Percentiles rank a stretch among this genome's conserved stretches.
Conservation (phyloP, 495 filamentous ascomycete species). For the Staphylotrichum tortipilum region DNA sequence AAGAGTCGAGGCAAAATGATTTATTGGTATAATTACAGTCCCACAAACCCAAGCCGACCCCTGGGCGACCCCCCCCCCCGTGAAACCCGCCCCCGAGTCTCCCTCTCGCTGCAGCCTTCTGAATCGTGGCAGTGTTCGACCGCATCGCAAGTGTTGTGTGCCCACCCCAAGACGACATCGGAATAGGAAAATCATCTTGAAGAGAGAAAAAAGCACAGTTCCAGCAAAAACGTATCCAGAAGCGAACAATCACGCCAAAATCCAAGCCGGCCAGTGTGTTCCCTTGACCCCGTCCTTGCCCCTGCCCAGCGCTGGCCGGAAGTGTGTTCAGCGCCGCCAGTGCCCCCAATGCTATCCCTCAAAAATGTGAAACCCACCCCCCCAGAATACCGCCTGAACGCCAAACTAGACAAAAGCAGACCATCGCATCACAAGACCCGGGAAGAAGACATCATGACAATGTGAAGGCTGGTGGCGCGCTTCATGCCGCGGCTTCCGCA, state of each 20-base stretch:
- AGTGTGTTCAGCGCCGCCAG: too few relatives aligned
- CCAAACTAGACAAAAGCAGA: conserved; percentile 12
- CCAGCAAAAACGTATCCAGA: not conserved
- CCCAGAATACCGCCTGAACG: conserved; percentile 12
- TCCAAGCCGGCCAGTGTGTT: conserved; percentile 1
- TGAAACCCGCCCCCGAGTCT: not conserved
- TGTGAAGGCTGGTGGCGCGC: not conserved
- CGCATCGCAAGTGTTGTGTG: not conserved
- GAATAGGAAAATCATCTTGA: too few relatives aligned
- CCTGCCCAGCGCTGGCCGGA: too few relatives aligned
- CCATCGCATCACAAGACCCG: conserved; percentile 14
- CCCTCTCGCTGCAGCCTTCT: not conserved
- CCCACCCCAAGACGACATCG: too few relatives aligned
- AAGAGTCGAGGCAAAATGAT: too few relatives aligned
- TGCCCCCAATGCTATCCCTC: conserved; percentile 10
- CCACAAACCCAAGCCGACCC: conserved; percentile 1
- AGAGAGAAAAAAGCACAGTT: not conserved
- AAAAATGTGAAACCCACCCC: conserved; percentile 9
- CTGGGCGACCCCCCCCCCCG: not conserved
- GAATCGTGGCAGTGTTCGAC: not conserved
- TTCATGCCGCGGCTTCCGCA: conserved; percentile 19
- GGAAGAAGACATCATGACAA: conserved; percentile 18
- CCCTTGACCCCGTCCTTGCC: not conserved
- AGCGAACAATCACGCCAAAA: not conserved
- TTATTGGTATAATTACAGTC: conserved; percentile 22